Base-by-base conservation (phyloP, 2,329 filamentous ascomycete genomes). In the Lecanosticta acicola region DNA sequence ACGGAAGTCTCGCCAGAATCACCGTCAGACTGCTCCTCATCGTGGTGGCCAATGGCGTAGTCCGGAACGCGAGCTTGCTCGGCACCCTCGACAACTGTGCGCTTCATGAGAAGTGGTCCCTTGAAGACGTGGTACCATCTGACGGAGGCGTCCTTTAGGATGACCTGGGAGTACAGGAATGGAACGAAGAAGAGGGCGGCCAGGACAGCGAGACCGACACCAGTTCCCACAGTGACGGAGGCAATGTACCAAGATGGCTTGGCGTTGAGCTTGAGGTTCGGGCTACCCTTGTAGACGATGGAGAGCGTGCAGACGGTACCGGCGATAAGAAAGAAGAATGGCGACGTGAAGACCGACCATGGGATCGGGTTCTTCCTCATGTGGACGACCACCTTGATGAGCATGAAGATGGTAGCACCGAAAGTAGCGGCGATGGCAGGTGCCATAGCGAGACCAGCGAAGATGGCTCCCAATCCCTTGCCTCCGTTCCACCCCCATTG, bases 21-120 rank as follows among this genome's bases (percentile, higher is more conserved):
- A 3, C 38, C 40, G 18, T 53, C 48, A 3, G 71, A 59, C 2
- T 74, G 69, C 1, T 79, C 76, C 0, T 77, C 67, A 0, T 78
- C 75, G 2, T 87, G 71, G 65, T 90, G 85, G 19, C 90, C 70
- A 33, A 90, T 85, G 37, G 84, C 83, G 62, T 90, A 91, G 72
- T 90, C 76, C 63, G 84, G 85, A 9, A 90, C 80, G 3, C 68
- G 66, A 55, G 79, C 79, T 14, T 62, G 54, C 43, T 81, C 75
- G 32, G 73, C 72, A 39, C 77, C 74, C 1, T 69, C 66, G 16
- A 76, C 74, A 16, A 73, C 65, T 0, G 77, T 73, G 39, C 85
- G 84, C 32, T 67, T 73, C 71, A 60, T 62, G 16, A 71, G 59
- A 3, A 67, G 51, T 18, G 66, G 66, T 3, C 66, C 66, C 18